Evolutionary conservation across 441 rosid species (phyloP), one percentile per base, ranked within the genome.

Genomic region (Theobroma grandiflorum): DNA sequence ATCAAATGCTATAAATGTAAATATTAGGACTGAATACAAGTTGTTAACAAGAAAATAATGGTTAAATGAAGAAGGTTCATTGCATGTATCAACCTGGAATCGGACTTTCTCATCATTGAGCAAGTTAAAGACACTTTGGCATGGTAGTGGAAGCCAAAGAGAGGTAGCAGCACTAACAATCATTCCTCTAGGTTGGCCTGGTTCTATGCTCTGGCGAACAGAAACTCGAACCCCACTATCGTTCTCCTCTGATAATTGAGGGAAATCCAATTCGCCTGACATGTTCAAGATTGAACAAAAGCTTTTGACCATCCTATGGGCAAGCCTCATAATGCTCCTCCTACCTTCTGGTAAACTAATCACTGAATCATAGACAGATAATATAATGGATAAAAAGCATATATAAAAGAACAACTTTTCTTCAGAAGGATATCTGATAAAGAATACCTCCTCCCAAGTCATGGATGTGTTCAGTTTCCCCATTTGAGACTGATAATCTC

Each of bases 121-220:
- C 74, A 76, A 79, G 78, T n/a, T 33, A 53, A 92, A 92, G 84
- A 91, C 87, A 16, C 35, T 50, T 14, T 74, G 78, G 49, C 85
- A 90, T 6, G 81, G 68, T 50, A 85, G 62, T 8, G 97, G 92
- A 80, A 95, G 78, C 86, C 91, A 82, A 7, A 93, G 83, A 74
- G 90, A 91, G 76, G 91, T 83, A 9, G 95, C 94, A 33, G 94
- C 96, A 47, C 85, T 80, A 45, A 90, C 81, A 68, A 92, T 75
- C 33, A 81, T 55, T 40, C 96, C 98, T 18, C 45, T 4, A 0
- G 90, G 91, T 78, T 87, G 89, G 33, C 95, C 96, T 6, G 66
- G 5, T 73, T 77, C 87, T 0, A 2, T 35, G 73, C 81, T 85
- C 65, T 76, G 26, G 1, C 95, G 88, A 9, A 89, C 81, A 6